Base-by-base conservation (phyloP, 106 monocot species). In the Phalaenopsis aphrodite region DNA sequence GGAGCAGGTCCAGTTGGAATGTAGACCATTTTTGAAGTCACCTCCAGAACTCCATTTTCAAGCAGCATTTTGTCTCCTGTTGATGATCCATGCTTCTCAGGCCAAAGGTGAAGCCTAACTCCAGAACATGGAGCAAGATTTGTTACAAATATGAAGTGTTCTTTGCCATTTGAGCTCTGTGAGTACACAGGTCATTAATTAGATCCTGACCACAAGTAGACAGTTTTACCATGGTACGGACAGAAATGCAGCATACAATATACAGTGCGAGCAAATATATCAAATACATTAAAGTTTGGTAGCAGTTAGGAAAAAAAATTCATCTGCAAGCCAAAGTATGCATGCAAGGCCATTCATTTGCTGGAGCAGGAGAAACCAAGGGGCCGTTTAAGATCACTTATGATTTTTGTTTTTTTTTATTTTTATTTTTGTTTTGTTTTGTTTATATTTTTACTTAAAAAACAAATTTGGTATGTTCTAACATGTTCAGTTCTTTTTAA, bases 41-140 rank as follows among this genome's bases (percentile, higher is more conserved):
- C 91, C 65, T 99, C 98, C 81, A 93, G 47, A 72, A 89, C 87
- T 73, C 83, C 80, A 64, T 88, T 89, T 77, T 73, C 68, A 72
- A 79, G 45, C 69, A 85, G 77, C 69, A 79, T 14, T 77, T 85
- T 79, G 49, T 83, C 85, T 49, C 23, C 47, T 56, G 23, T 68
- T 52, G 80, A 71, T 72, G 81, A 80, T 56, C 81, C 84, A 61
- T 55, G 46, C 75, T 85, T 94, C 79, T 91, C 88, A 75, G 94
- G 88, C 98, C 98, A 99, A 58, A 99, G 89, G 76, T 99, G 98
- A 88, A 99, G 80, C 78, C 98, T 99, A 75, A 95, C 87, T 4
- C 98, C 98, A 82, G 89, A 89, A 87, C 98, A 99, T 14, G 98
- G 94, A 80, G 89, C 81, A 79, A 99, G 91, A 89, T 99, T 99